A percentile compares a stretch with the other conserved stretches of the same genome.
These are phyloP conservation scores for Bonia amplexicaulis DNA, from an alignment of 176 grass and related monocot species.

Conservation along the genomic window DNA sequence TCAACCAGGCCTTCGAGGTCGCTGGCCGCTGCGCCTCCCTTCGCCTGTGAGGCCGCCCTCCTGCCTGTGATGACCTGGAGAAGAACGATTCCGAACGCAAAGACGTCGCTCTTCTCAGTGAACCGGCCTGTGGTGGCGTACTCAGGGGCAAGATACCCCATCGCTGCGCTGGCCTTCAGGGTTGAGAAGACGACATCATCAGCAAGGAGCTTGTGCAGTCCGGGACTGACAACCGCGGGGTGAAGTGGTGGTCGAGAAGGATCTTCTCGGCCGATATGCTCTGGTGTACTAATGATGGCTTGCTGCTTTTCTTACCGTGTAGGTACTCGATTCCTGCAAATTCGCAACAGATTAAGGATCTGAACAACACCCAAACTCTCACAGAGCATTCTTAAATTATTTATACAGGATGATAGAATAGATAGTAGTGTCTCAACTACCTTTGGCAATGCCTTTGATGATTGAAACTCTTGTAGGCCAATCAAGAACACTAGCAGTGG, in stretches of 20 bases:
- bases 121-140: slow-evolving; percentile 69
- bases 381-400: not conserved
- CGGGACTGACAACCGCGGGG: slow-evolving; percentile 43
- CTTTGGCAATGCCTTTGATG: slow-evolving; percentile 83
- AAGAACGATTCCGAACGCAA: slow-evolving; percentile 67
- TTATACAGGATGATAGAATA: not conserved
- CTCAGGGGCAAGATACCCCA: slow-evolving; percentile 85
- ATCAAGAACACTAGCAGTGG: slow-evolving; percentile 51
- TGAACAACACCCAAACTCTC: not conserved
- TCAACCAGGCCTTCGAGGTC: slow-evolving; percentile 59
- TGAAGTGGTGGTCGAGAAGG: slow-evolving; percentile 69
- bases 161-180: slow-evolving; percentile 83
- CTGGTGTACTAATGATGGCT: slow-evolving; percentile 77
- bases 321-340: slow-evolving; percentile 79
- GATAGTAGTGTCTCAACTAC: slow-evolving; percentile 7
- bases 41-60: slow-evolving; percentile 51
- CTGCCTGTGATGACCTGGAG: slow-evolving; percentile 76
- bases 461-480: slow-evolving; percentile 85
- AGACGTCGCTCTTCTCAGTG: slow-evolving; percentile 95
- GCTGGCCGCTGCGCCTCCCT: not conserved
- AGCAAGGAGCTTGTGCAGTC: slow-evolving; percentile 82
- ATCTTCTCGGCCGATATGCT: slow-evolving; percentile 89
- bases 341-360: not conserved
- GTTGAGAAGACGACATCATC: slow-evolving; percentile 87
- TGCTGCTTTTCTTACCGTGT: slow-evolving; percentile 61